Base-by-base conservation (phyloP, 2,329 filamentous ascomycete species). In the Ophiostoma piceae region DNA sequence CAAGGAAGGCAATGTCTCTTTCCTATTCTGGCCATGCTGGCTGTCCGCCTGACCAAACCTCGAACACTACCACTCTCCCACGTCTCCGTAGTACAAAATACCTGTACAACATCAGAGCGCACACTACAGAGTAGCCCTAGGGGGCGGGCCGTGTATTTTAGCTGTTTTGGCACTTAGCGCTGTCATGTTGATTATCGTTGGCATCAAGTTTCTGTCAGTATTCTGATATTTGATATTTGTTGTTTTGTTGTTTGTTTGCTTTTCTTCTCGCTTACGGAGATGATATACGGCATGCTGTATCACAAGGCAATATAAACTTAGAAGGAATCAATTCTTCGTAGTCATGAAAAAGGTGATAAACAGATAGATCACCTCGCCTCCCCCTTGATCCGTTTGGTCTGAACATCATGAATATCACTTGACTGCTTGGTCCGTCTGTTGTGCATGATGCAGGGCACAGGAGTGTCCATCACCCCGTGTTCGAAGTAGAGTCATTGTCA, bases 21-120 rank as follows among this genome's bases (percentile, higher is more conserved):
- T 62, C 57, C 57, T 62, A 62, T 16, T 62, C 57, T 62, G 57
- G 57, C 57, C 57, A 32, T 32, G 32, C 26, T 29, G 57, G 57
- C 57, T 62, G 57, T 62, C 57, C 57, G 57, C 57, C 57, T 62
- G 57, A 62, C 57, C 57, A 62, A 62, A 32, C 26, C 57, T 62
- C 57, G 57, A 62, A 62, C 57, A 62, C 39, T 41, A 41, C 57
- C 26, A 29, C 43, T 47, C 16, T 47, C 43, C 41, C 43, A 47
- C 43, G 43, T 47, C 43, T 47, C 43, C 57, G 57, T 62, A 62
- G 22, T 57, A 57, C 51, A 14, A 12, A 26, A 16, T 22, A 51
- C n/a, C 43, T 19, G 43, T 19, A 57, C n/a, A 26, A 57, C n/a
- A 57, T n/a, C 51, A 26, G n/a, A 57, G 51, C 51, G 22, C 51